Conservation (phyloP, 257 asterid species). For the Craterostigma plantagineum region DNA sequence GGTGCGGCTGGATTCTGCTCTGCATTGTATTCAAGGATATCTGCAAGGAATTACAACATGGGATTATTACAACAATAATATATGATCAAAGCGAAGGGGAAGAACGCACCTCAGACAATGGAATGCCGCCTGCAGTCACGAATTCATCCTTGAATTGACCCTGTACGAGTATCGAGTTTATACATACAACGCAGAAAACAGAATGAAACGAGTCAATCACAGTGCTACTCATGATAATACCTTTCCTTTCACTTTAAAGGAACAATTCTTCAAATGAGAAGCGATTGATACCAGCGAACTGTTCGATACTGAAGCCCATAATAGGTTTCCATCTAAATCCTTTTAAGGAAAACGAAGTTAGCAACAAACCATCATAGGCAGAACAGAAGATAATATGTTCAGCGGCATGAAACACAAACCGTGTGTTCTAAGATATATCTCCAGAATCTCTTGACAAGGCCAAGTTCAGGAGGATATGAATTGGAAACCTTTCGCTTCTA, state of each 20-base stretch:
- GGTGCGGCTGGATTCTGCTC: conserved; percentile 42
- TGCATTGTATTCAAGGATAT: conserved; percentile 62
- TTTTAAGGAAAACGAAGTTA: conserved; percentile 20
- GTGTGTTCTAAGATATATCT: conserved; percentile 56
- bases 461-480: conserved; percentile 61
- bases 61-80: too few relatives aligned
- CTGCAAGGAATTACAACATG: too few relatives aligned
- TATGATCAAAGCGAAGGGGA: conserved; percentile 15
- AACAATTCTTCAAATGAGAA: conserved; percentile 40
- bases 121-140: conserved; percentile 95
- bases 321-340: conserved; percentile 42
- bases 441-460: conserved; percentile 86
- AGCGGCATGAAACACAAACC: conserved; percentile 24
- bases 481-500: conserved; percentile 72
- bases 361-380: conserved; percentile 3
- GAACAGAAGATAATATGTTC: conserved; percentile 11
- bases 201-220: conserved; percentile 4
- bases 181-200: conserved; percentile 5
- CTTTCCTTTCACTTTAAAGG: conserved; percentile 67
- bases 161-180: conserved; percentile 21
- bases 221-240: conserved; percentile 17
- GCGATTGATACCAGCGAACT: conserved; percentile 32
- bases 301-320: conserved; percentile 80
- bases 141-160: conserved; percentile 98
- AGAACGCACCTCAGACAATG: conserved; percentile 63